Base-by-base conservation (phyloP, 2,329 filamentous ascomycete species). In the Berkeleyomyces basicola region DNA sequence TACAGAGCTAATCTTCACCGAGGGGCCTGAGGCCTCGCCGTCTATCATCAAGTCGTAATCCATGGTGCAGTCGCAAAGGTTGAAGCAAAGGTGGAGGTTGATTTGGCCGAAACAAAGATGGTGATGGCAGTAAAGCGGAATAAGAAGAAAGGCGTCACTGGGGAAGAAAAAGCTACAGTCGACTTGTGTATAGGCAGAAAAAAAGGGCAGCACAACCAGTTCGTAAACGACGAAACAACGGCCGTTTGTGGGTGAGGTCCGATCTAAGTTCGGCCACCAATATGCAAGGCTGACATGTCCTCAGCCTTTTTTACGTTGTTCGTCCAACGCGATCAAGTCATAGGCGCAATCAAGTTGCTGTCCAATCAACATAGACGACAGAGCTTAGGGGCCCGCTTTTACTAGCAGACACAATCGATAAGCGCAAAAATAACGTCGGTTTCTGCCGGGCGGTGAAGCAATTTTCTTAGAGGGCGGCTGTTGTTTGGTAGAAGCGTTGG, bases 11-110 rank as follows among this genome's bases (percentile, higher is more conserved):
- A 83, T 82, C 71, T 82, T 83, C 72, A 82, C 79, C 65, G 77
- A 76, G 66, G 78, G 79, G 67, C 79, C 79, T 66, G 80, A 73
- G 53, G 78, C 73, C 72, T 83, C 80, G 70, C 75, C 78, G 67
- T 83, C 80, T 74, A 82, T 78, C 71, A 79, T 77, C 78, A 82
- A 80, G 67, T 83, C 81, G 72, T 82, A 83, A 67, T 83, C 79
- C 80, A 83, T 82, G 14, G 40, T 61, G 55, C 63, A 42, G 7
- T 46, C 40, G 57, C 37, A 37, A 39, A 55, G 60, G 6, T 47
- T 16, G 33, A n/a, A 58, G 61, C 57, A 3, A 11, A n/a, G 14
- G 33, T 46, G 40, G 31, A 6, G 36, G 7, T 16, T 37, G 33
- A 39, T 4, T 11, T 16, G 9, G 46, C 44, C 40, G 7, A 16